Evolutionary conservation across 2,329 filamentous ascomycete species (phyloP), one percentile per base, ranked within the genome.

Genomic region (Xylogone sp.): DNA sequence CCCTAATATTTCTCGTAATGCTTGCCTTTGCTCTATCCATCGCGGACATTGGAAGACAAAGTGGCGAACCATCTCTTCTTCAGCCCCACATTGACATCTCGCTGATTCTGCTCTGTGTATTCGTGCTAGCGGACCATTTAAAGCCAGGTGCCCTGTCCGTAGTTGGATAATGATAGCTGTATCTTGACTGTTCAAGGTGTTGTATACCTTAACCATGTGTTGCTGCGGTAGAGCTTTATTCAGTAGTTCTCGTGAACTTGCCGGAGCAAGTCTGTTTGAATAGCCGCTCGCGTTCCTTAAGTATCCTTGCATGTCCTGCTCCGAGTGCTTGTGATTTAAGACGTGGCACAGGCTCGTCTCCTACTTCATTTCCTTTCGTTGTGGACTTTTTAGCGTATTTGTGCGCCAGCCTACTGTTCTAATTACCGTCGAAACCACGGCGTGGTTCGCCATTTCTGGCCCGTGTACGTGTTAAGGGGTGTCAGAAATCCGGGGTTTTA

Each of bases 141-240:
- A n/a, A n/a, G n/a, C n/a, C n/a, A n/a, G n/a, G n/a, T n/a, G n/a
- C n/a, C n/a, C n/a, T n/a, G n/a, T n/a, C n/a, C n/a, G n/a, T n/a
- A n/a, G n/a, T n/a, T n/a, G n/a, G n/a, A n/a, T n/a, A n/a, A n/a
- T n/a, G n/a, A n/a, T n/a, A n/a, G 43, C 43, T 45, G 43, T 20
- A 45, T 45, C 43, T 2, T 19, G 43, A 22, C 43, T 45, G 21
- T 45, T 24, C 19, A 45, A 24, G 21, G 24, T 45, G 16, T 12
- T 45, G 24, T 45, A 45, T 21, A 45, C 24, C 19, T 45, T 45
- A n/a, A 20, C 43, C 19, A 45, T 45, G 43, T 45, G 43, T 22
- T 45, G 21, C 43, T 24, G 43, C 43, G 43, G 43, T 24, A 45
- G 43, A 45, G 43, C 43, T 24, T 45, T 45, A 24, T 45, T n/a